Percentiles rank a stretch among this genome's conserved stretches.
These are phyloP conservation scores for Debaryomyces nepalensis DNA, from an alignment of 1,139 yeast species.

Conservation along the genomic window DNA sequence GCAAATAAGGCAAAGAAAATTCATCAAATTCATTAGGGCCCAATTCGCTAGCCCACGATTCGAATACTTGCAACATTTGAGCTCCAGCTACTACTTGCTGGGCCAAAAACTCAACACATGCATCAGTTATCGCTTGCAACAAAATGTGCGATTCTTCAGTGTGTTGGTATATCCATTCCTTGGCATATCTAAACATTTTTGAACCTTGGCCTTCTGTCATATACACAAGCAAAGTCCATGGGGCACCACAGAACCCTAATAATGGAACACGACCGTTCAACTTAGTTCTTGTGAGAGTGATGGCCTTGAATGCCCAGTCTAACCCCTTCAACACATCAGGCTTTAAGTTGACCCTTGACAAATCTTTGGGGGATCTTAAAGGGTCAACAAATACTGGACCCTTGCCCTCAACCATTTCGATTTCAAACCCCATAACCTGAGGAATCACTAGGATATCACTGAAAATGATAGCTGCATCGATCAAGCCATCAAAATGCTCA, in stretches of 20 bases:
- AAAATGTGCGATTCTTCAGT: conserved; percentile 74
- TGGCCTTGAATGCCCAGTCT: conserved; percentile 94
- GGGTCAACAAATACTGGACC: conserved; percentile 96
- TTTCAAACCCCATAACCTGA: conserved; percentile 97
- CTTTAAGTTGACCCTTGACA: conserved; percentile 58
- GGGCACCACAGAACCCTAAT: conserved; percentile 96
- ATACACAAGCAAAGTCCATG: conserved; percentile 95
- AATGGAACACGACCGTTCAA: conserved; percentile 90
- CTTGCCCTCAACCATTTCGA: conserved; percentile 90
- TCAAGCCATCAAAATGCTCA: conserved; percentile 82
- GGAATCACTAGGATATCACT: conserved; percentile 95
- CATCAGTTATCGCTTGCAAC: conserved; percentile 80
- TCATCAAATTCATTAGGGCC: conserved; percentile 88
- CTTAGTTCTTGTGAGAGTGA: conserved; percentile 82
- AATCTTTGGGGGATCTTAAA: conserved; percentile 71
- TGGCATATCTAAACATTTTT: conserved; percentile 85
- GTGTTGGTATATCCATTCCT: conserved; percentile 86
- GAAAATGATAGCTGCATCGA: conserved; percentile 96
- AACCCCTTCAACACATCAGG: conserved; percentile 77
- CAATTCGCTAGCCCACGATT: conserved; percentile 97
- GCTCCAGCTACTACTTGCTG: conserved; percentile 98
- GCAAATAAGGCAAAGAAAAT: conserved; percentile 86
- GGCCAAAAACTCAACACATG: conserved; percentile 89
- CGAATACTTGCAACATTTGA: conserved; percentile 94
- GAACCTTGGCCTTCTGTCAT: conserved; percentile 99